These are phyloP conservation scores for Tetradesmus lagerheimii DNA, from an alignment of 139 green algal species.

Conservation along the genomic window DNA sequence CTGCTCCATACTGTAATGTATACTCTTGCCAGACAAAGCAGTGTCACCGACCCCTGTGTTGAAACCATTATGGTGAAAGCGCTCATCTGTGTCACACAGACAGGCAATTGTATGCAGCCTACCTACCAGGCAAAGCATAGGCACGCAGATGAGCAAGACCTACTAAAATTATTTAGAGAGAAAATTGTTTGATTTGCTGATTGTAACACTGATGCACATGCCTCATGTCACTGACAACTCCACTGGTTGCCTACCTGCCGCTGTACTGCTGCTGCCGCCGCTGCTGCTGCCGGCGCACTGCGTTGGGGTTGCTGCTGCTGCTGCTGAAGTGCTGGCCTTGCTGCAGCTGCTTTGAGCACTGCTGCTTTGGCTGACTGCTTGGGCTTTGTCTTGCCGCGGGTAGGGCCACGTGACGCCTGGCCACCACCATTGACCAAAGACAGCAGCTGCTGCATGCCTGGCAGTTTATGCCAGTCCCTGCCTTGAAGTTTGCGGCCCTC, in stretches of 20 bases:
- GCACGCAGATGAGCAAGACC: no score
- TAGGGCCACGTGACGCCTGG: not conserved
- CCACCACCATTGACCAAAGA: not conserved
- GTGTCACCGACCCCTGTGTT: no score
- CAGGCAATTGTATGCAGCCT: no score
- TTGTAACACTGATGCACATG: no score
- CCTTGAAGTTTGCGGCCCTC: slow-evolving; percentile 6
- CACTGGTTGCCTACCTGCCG: not conserved
- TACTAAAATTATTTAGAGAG: no score
- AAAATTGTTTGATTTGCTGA: no score
- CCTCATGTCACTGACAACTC: no score
- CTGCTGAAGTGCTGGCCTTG: not conserved
- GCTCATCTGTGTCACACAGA: no score
- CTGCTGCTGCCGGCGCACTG: not conserved
- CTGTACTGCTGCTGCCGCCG: not conserved
- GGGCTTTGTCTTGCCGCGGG: slow-evolving; percentile 25
- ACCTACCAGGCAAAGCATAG: no score
- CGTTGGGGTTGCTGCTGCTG: not conserved
- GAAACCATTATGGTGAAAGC: no score
- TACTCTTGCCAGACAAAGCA: not conserved
- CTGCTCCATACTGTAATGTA: not conserved
- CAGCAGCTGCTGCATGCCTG: slow-evolving; percentile 2
- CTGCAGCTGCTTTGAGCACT: not conserved
- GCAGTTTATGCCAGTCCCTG: slow-evolving; percentile 15
- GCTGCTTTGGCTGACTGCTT: not conserved